phyloP scores from a whole-genome alignment of 176 grass and related monocot species.

The Leersia perrieri region DNA sequence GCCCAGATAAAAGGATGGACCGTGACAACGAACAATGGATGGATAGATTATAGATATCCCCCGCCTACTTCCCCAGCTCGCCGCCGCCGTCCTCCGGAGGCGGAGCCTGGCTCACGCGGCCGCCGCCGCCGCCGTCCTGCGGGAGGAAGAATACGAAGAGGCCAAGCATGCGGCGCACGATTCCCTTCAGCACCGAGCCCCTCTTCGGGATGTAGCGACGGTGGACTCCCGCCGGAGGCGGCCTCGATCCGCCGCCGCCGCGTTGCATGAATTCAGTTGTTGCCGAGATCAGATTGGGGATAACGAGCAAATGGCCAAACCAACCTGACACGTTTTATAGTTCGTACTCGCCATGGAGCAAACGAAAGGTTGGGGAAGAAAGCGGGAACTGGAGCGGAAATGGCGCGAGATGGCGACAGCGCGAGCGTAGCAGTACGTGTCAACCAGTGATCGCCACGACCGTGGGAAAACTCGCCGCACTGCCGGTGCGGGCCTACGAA shows the following conservation, averaged over 20 bases:
- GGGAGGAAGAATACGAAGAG: not conserved
- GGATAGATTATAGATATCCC: not conserved
- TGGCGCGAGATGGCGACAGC: conserved; percentile 14
- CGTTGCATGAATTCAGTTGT: not conserved
- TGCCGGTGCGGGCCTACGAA: not conserved
- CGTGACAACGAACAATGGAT: not conserved
- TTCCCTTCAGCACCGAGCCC: conserved; percentile 39
- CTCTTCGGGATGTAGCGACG: conserved; percentile 36
- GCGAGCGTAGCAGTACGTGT: not conserved
- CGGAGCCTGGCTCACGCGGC: conserved; percentile 27
- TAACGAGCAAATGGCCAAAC: not conserved
- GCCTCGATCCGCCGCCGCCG: not conserved
- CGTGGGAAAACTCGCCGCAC: not conserved
- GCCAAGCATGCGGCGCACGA: conserved; percentile 1
- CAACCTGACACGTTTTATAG: not conserved
- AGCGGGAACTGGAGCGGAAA: conserved; percentile 24
- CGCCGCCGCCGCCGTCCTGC: not conserved
- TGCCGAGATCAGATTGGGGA: not conserved
- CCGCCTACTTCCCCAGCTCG: conserved; percentile 3
- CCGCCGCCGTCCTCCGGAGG: not conserved
- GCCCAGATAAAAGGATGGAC: conserved; percentile 29
- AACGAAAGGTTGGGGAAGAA: conserved; percentile 34
- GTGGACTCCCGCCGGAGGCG: not conserved
- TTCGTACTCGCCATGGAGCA: not conserved
- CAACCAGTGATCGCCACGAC: not conserved